Conservation (phyloP, 495 filamentous ascomycete species). For the Penicillium macrosclerotiorum region DNA sequence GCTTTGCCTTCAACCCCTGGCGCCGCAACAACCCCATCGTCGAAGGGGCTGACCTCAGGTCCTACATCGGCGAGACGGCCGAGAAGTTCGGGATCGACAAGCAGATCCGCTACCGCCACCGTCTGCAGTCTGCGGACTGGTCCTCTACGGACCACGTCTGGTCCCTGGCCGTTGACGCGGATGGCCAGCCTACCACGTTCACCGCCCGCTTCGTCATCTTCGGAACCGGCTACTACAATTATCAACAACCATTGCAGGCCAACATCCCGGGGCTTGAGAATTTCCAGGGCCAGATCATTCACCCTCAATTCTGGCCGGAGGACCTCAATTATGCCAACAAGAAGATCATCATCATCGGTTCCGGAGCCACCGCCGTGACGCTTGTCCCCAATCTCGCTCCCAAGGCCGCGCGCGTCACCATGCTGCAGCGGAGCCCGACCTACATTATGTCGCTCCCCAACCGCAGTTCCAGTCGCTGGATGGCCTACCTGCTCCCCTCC, state of each 20-base stretch:
- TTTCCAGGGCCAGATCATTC: constrained; percentile 45
- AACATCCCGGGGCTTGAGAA: constrained; percentile 42
- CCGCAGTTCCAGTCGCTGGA: constrained; percentile 27
- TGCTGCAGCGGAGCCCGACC: constrained; percentile 59
- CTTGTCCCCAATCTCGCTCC: constrained; percentile 45
- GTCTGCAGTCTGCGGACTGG: constrained; percentile 57
- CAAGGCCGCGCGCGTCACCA: constrained; percentile 47
- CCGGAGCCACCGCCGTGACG: constrained; percentile 57
- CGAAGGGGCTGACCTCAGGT: constrained; percentile 53
- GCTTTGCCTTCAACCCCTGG: constrained; percentile 70
- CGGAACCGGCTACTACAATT: constrained; percentile 66
- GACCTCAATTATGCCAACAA: constrained; percentile 49
- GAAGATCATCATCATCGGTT: constrained; percentile 55
- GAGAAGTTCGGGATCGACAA: constrained; percentile 58
- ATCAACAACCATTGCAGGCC: constrained; percentile 53
- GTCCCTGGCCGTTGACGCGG: constrained; percentile 54
- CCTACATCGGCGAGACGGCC: constrained; percentile 62
- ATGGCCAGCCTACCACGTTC: constrained; percentile 45
- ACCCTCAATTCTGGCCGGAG: constrained; percentile 55
- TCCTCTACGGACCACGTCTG: constrained; percentile 57
- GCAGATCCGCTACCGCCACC: constrained; percentile 59
- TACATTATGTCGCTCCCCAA: constrained; percentile 56
- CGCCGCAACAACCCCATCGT: constrained; percentile 57
- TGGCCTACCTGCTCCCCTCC: constrained; percentile 41
- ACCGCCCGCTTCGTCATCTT: constrained; percentile 57